These are phyloP conservation scores for Xylaria sp. DNA, from an alignment of 495 filamentous ascomycete species.

Conservation along the genomic window DNA sequence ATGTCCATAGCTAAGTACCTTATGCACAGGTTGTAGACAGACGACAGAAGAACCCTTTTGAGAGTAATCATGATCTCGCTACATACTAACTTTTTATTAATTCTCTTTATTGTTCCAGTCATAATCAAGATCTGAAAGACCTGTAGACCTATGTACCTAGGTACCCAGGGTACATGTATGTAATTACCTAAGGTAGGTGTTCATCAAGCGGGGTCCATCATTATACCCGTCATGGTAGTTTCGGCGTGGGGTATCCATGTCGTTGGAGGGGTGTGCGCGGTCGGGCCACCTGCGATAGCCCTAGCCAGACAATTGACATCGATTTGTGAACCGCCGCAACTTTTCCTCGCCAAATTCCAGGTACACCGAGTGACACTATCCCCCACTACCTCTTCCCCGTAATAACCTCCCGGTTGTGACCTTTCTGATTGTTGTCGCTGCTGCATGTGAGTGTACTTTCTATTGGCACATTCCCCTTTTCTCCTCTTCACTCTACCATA, in stretches of 20 bases:
- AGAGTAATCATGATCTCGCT: too few species aligned
- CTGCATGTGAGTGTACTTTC: slow-evolving; percentile 20
- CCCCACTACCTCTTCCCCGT: slow-evolving; percentile 29
- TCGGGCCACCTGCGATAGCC: slow-evolving; percentile 24
- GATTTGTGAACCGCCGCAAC: slow-evolving; percentile 29
- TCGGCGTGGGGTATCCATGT: background rate
- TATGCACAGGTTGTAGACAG: too few species aligned
- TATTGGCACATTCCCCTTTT: slow-evolving; percentile 8
- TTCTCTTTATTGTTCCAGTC: too few species aligned
- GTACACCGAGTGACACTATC: slow-evolving; percentile 15
- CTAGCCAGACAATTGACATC: slow-evolving; percentile 32
- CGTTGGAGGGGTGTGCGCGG: background rate
- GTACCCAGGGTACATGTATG: too few species aligned
- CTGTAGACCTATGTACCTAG: too few species aligned
- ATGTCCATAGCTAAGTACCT: too few species aligned
- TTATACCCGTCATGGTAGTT: background rate
- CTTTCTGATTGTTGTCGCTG: slow-evolving; percentile 5
- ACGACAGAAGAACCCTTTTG: too few species aligned
- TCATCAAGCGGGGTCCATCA: background rate
- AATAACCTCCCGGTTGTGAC: slow-evolving; percentile 11
- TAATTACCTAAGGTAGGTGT: too few species aligned
- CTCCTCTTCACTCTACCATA: background rate
- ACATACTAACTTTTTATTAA: too few species aligned
- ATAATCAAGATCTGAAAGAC: too few species aligned
- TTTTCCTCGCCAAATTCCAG: slow-evolving; percentile 31